A percentile compares a stretch with the other conserved stretches of the same genome.
phyloP scores from a whole-genome alignment of 75 land plant genomes.

The Cryptomeria japonica region DNA sequence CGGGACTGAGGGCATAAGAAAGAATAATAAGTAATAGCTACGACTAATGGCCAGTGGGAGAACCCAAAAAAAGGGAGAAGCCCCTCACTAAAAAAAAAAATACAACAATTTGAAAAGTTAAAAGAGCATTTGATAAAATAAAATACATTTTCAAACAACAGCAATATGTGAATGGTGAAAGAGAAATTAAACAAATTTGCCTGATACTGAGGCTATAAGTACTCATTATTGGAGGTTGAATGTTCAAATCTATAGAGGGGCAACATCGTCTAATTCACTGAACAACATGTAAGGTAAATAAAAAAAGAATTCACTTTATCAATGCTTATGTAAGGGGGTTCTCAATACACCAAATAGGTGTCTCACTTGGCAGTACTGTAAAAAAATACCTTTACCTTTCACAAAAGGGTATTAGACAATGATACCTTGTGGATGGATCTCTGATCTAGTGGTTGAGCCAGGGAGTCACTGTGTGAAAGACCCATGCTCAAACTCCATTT shows the following conservation, averaged over 20 bases:
- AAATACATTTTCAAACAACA: not conserved
- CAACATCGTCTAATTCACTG: no score
- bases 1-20: not conserved
- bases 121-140: not conserved
- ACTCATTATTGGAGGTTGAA: no score
- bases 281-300: no score
- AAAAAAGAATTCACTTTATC: no score
- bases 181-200: not conserved
- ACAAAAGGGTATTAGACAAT: not conserved
- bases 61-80: not conserved
- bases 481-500: not conserved
- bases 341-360: no score
- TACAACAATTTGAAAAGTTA: not conserved
- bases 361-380: no score
- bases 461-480: not conserved
- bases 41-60: not conserved
- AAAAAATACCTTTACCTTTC: no score
- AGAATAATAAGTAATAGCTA: not conserved
- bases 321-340: no score
- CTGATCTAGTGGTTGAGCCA: not conserved
- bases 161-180: not conserved
- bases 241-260: no score
- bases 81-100: not conserved
- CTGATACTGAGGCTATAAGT: no score
- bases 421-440: not conserved